Percentiles rank a stretch among this genome's conserved stretches.
phyloP scores from a whole-genome alignment of 202 grass and related monocot species.

The Digitaria exilis region DNA sequence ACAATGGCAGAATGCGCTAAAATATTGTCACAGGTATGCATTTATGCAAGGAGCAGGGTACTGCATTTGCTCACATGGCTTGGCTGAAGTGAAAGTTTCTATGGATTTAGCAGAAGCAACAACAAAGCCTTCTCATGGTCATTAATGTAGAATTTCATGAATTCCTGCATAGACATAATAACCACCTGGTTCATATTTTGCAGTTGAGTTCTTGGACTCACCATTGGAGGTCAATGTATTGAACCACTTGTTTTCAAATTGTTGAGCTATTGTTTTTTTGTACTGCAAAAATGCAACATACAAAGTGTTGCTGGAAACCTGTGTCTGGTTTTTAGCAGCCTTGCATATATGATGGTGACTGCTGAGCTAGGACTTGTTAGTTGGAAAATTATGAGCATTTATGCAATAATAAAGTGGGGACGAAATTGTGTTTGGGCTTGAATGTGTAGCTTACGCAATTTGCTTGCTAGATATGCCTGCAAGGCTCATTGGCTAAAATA shows the following conservation, averaged over 20 bases:
- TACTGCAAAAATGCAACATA: not conserved
- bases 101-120: not conserved
- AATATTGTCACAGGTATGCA: slow-evolving; percentile 91
- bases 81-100: slow-evolving; percentile 10
- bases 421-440: slow-evolving; percentile 4
- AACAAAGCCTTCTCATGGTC: not conserved
- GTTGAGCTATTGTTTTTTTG: slow-evolving; percentile 9
- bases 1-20: slow-evolving; percentile 99
- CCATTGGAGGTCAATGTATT: not conserved
- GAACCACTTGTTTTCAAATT: too few relatives aligned
- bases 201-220: slow-evolving; percentile 12
- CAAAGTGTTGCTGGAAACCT: not conserved
- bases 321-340: not conserved
- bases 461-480: slow-evolving; percentile 8
- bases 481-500: slow-evolving; percentile 20
- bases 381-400: slow-evolving; percentile 18
- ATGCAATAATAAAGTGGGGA: not conserved
- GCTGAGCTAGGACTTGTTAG: not conserved
- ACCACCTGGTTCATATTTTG: slow-evolving; percentile 2
- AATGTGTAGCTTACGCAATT: not conserved
- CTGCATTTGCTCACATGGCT: slow-evolving; percentile 5
- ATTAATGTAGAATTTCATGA: not conserved
- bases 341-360: not conserved
- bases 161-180: slow-evolving; percentile 5
- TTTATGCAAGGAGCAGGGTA: slow-evolving; percentile 28